phyloP scores from a whole-genome alignment of 352 stramenopile species.

The Globisporangium emineosum region DNA sequence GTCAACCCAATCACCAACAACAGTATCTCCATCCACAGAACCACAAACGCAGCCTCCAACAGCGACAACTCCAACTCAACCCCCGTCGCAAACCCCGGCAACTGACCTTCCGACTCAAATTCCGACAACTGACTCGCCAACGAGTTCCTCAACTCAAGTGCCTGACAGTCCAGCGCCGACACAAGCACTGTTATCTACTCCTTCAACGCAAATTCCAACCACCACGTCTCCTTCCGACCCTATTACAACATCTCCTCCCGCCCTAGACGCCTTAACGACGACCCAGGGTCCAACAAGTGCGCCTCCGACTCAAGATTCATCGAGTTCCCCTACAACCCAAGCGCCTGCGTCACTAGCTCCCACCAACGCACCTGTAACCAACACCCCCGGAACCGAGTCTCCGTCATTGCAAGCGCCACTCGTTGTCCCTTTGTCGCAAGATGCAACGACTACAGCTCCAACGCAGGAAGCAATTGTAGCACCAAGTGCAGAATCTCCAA shows the following conservation, averaged over 20 bases:
- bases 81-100: conserved; percentile 3
- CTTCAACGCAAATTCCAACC: background rate
- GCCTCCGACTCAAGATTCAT: background rate
- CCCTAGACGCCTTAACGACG: background rate
- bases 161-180: background rate
- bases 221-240: background rate
- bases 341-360: no score
- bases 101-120: conserved; percentile 1
- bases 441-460: background rate
- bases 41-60: background rate
- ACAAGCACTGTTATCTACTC: background rate
- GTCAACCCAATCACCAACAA: background rate
- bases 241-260: background rate
- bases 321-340: no score
- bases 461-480: background rate
- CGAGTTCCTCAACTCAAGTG: background rate
- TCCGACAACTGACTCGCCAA: background rate
- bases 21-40: background rate
- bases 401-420: background rate
- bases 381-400: no score
- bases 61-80: background rate
- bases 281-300: background rate
- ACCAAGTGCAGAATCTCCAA: background rate
- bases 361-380: no score
- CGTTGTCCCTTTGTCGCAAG: background rate